Evolutionary conservation across 176 grass and related monocot genomes (phyloP), one percentile per base, ranked within the genome.

Genomic region (Eremochloa ophiuroides): DNA sequence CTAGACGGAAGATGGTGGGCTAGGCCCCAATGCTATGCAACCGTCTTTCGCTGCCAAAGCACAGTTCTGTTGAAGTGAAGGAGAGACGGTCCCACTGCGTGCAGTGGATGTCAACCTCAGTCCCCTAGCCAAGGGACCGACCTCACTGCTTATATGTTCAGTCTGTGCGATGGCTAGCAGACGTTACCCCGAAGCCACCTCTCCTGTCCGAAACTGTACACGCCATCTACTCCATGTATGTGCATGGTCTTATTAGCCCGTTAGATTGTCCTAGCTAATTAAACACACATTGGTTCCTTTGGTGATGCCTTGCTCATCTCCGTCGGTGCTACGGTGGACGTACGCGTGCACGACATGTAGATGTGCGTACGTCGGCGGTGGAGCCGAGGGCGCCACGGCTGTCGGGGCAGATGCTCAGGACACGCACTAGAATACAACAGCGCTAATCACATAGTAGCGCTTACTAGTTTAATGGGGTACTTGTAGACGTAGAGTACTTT

Each of bases 71-170:
- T 55, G 61, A 67, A 38, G 44, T 35, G 30, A 27, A 67, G 51
- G 68, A 25, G 30, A 35, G 76, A 43, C n/a, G 84, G 77, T 61
- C 76, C 77, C 84, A 9, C 33, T 30, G 59, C 46, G 28, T 31
- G 68, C 56, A 80, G 84, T 80, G 68, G 44, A 65, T 74, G 76
- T 74, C 84, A 74, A 74, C 44, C 44, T 66, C 84, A 80, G 74
- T 60, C 43, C 60, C 26, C 18, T 22, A 31, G 62, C 11, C 59
- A 77, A 69, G 48, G 63, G 68, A 53, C 73, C 83, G 30, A 55
- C 30, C 39, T 38, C 48, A 41, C 76, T 64, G 60, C 59, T 62
- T 56, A 44, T 33, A n/a, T n/a, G 76, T 79, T 74, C 44, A 74
- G 76, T 74, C 84, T 58, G 55, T 35, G 26, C 22, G 20, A 38